Evolutionary conservation across 345 rosid species (phyloP).

Genomic region (Durio zibethinus): DNA sequence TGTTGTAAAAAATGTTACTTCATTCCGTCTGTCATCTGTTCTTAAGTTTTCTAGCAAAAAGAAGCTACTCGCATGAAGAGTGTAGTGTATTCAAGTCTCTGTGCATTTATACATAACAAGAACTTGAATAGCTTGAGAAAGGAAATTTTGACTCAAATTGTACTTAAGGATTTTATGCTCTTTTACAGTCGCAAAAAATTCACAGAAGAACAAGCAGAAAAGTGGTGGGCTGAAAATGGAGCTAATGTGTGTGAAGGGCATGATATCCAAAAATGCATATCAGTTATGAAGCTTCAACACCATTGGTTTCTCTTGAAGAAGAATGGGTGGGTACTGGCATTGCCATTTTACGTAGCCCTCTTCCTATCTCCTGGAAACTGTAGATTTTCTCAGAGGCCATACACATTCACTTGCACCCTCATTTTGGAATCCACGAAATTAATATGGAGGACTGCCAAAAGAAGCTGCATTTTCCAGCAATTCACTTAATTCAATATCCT

Average conservation of each 20-base stretch:
- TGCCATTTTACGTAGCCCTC: conserved; percentile 15
- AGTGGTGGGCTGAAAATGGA: conserved; percentile 88
- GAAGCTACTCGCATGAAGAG: neutral
- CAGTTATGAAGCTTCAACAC: neutral
- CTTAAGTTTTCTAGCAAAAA: neutral
- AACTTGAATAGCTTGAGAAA: neutral
- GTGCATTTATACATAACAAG: neutral
- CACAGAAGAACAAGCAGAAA: conserved; percentile 76
- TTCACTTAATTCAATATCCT: too few relatives aligned
- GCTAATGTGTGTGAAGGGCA: conserved; percentile 57
- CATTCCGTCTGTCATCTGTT: neutral
- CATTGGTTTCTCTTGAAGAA: neutral
- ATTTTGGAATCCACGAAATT: too few relatives aligned
- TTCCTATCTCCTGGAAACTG: conserved; percentile 37
- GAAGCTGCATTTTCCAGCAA: too few relatives aligned
- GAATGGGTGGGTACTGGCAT: conserved; percentile 2
- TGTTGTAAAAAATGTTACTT: too few relatives aligned
- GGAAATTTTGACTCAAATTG: neutral
- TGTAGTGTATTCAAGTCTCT: neutral
- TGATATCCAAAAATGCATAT: conserved; percentile 27
- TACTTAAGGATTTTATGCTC: conserved; percentile 10
- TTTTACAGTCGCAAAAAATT: conserved; percentile 65
- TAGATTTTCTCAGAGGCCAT: too few relatives aligned
- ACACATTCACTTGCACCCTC: too few relatives aligned
- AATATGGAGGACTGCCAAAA: too few relatives aligned